A percentile compares a stretch with the other conserved stretches of the same genome.
Evolutionary conservation across 176 grass and related monocot genomes (phyloP).

Genomic region (Saccharum officinarum): DNA sequence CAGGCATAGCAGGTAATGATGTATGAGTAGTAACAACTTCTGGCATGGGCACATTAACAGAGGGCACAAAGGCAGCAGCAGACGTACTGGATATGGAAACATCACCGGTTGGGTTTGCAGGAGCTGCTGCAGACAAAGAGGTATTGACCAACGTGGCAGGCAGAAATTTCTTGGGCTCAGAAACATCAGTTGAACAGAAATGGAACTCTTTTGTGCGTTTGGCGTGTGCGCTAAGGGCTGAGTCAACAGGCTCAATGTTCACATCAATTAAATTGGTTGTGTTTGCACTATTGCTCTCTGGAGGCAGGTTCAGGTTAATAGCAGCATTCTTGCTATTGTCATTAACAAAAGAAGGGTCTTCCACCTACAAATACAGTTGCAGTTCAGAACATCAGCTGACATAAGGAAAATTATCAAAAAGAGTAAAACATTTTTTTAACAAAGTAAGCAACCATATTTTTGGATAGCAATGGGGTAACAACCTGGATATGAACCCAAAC

Average conservation of each 20-base stretch:
- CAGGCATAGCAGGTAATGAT: background rate
- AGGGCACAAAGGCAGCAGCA: background rate
- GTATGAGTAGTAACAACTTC: background rate
- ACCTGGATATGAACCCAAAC: slow-evolving; percentile 99
- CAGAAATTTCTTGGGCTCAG: slow-evolving; percentile 6
- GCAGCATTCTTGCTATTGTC: slow-evolving; percentile 23
- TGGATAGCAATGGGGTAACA: slow-evolving; percentile 19
- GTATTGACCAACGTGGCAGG: background rate
- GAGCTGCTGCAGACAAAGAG: background rate
- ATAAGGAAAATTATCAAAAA: background rate
- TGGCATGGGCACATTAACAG: slow-evolving; percentile 17
- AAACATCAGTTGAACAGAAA: background rate
- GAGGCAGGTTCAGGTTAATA: slow-evolving; percentile 70
- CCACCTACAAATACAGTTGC: slow-evolving; percentile 44
- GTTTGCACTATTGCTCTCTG: slow-evolving; percentile 37
- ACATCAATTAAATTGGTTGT: slow-evolving; percentile 53
- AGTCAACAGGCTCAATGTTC: slow-evolving; percentile 37
- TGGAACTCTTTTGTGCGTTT: slow-evolving; percentile 21
- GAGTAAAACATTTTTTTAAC: background rate
- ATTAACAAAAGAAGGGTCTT: slow-evolving; percentile 44
- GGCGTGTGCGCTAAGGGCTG: slow-evolving; percentile 10
- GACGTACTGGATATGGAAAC: slow-evolving; percentile 11
- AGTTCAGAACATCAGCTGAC: slow-evolving; percentile 6
- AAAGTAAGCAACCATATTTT: background rate
- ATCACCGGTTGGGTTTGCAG: slow-evolving; percentile 19